Conservation (phyloP, 2,329 filamentous ascomycete genomes). For the Tolypocladium ophioglossoides region DNA sequence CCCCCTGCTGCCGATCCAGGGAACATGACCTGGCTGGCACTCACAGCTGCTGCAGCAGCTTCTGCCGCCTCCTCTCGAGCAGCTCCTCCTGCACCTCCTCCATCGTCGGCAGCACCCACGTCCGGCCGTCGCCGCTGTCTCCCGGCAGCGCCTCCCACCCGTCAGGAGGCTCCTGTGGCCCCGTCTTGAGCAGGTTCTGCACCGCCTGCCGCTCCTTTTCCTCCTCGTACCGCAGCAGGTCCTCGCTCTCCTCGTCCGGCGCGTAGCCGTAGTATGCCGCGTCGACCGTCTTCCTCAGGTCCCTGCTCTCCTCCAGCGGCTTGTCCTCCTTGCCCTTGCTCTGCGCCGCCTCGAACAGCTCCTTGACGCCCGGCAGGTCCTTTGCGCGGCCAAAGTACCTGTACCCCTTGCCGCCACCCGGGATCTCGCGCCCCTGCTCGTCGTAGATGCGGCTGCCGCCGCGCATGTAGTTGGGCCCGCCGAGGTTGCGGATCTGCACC, state of each 20-base stretch:
- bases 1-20: too few species aligned
- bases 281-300: constrained; percentile 69
- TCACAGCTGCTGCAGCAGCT: constrained; percentile 70
- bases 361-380: constrained; percentile 90
- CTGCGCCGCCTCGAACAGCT: constrained; percentile 76
- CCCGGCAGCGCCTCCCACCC: constrained; percentile 83
- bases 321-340: constrained; percentile 46
- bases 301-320: constrained; percentile 54
- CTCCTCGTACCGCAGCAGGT: constrained; percentile 68
- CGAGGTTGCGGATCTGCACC: constrained; percentile 85
- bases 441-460: constrained; percentile 60
- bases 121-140: constrained; percentile 70
- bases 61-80: constrained; percentile 72
- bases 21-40: too few species aligned
- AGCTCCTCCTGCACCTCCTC: constrained; percentile 94
- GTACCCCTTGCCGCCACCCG: constrained; percentile 77
- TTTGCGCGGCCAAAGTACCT: constrained; percentile 85
- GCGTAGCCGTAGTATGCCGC: constrained; percentile 95
- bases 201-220: constrained; percentile 74
- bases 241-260: constrained; percentile 80
- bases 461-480: constrained; percentile 96
- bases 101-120: constrained; percentile 73
- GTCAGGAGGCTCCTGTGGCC: constrained; percentile 45
- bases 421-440: constrained; percentile 61
- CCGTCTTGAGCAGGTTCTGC: constrained; percentile 53